Conservation (phyloP, 192 early-diverging fungal species). For the Coemansia sp. region DNA sequence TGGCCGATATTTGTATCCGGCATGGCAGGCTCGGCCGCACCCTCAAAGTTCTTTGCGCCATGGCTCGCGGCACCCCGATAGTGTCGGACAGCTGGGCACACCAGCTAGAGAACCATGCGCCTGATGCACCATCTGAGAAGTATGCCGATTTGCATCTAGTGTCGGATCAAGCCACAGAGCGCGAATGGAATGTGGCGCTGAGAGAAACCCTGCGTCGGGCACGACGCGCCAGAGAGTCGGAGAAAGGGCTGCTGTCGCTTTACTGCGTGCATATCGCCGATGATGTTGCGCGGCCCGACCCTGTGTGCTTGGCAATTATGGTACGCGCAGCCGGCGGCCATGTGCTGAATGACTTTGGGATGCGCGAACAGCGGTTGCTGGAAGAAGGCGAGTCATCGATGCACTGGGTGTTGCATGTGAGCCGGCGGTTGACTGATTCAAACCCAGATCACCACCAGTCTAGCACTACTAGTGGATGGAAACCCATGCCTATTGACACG, state of each 20-base stretch:
- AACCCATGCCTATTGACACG: not conserved
- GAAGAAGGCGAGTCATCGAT: not conserved
- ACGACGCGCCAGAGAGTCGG: not conserved
- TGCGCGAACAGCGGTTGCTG: slow-evolving; percentile 13
- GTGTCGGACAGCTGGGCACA: slow-evolving; percentile 14
- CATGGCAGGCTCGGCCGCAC: slow-evolving; percentile 34
- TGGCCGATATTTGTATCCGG: slow-evolving; percentile 28
- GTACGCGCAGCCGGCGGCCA: slow-evolving; percentile 30
- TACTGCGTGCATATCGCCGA: slow-evolving; percentile 25
- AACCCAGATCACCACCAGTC: not conserved
- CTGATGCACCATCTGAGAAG: not conserved
- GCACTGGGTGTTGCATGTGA: not conserved
- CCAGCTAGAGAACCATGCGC: not conserved
- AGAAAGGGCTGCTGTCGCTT: slow-evolving; percentile 2
- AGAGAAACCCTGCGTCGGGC: slow-evolving; percentile 19
- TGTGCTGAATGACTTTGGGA: slow-evolving; percentile 34
- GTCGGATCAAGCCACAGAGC: slow-evolving; percentile 26
- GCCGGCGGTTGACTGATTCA: not conserved
- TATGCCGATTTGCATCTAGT: slow-evolving; percentile 10
- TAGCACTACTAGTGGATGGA: not conserved
- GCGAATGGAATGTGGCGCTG: slow-evolving; percentile 31
- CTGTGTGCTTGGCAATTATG: slow-evolving; percentile 19
- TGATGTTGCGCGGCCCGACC: slow-evolving; percentile 15
- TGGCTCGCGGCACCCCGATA: slow-evolving; percentile 41
- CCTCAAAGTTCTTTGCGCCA: slow-evolving; percentile 44